Percentiles rank a stretch among this genome's conserved stretches.
Evolutionary conservation across 768 basidiomycete species (phyloP).

Genomic region (Lentinula boryana): DNA sequence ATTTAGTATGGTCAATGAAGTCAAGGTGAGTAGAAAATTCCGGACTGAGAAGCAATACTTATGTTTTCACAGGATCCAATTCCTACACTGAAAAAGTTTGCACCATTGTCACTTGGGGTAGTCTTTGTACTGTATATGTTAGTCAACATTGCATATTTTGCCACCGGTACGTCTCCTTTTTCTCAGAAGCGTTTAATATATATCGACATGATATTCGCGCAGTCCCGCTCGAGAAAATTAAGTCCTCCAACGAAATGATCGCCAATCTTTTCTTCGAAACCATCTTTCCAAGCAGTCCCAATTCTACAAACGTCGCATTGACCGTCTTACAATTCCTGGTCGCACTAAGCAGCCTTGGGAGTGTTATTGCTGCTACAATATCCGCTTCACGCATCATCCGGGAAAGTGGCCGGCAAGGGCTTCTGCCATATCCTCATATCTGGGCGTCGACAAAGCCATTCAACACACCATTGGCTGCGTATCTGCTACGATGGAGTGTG

Average conservation of each 20-base stretch:
- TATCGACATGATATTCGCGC: slow-evolving; percentile 18
- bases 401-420: slow-evolving; percentile 56
- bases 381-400: slow-evolving; percentile 43
- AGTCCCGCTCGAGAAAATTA: slow-evolving; percentile 61
- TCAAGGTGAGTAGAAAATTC: slow-evolving; percentile 35
- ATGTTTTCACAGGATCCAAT: slow-evolving; percentile 46
- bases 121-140: slow-evolving; percentile 53
- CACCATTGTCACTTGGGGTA: slow-evolving; percentile 49
- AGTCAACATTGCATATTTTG: slow-evolving; percentile 60
- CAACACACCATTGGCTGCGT: slow-evolving; percentile 50
- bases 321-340: slow-evolving; percentile 33
- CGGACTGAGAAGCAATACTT: slow-evolving; percentile 63
- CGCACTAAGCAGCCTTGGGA: slow-evolving; percentile 54
- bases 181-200: not conserved
- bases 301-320: not conserved
- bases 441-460: slow-evolving; percentile 61
- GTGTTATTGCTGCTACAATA: slow-evolving; percentile 40
- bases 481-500: slow-evolving; percentile 29
- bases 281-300: not conserved
- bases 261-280: slow-evolving; percentile 21
- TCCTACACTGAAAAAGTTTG: slow-evolving; percentile 58
- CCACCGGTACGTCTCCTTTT: slow-evolving; percentile 52
- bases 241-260: slow-evolving; percentile 50
- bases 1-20: not conserved
- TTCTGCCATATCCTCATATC: slow-evolving; percentile 54